Conservation (phyloP, 2,329 filamentous ascomycete species). For the Trichoderma breve region DNA sequence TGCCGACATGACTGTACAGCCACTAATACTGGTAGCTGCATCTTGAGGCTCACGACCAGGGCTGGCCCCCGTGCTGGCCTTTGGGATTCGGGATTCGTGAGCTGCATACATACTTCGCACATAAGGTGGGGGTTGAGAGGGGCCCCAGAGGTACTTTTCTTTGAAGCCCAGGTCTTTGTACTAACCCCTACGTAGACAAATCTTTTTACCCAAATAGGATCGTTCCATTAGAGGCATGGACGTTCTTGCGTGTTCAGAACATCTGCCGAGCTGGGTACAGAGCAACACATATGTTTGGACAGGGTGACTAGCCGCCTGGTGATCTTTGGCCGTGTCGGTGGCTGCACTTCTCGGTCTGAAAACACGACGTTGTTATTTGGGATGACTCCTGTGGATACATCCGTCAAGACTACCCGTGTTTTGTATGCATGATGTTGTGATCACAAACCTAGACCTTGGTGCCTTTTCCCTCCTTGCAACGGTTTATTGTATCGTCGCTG, state of each 20-base stretch:
- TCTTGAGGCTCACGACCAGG: not conserved
- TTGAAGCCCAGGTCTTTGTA: not conserved
- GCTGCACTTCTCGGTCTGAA: not conserved
- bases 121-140: not conserved
- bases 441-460: not conserved
- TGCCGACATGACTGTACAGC: not conserved
- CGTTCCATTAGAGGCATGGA: not conserved
- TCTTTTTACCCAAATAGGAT: not conserved
- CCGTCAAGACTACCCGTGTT: not conserved
- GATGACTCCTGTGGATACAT: not conserved
- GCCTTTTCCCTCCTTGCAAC: not conserved
- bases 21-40: not conserved
- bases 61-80: not conserved
- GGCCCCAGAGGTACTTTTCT: not conserved
- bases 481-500: not conserved
- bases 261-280: not conserved
- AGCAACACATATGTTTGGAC: not conserved
- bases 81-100: not conserved
- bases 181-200: not conserved
- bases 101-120: not conserved
- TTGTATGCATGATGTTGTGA: not conserved
- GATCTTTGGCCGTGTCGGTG: not conserved
- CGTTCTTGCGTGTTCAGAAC: not conserved
- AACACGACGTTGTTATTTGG: not conserved
- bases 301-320: not conserved